A percentile compares a stretch with the other conserved stretches of the same genome.
Conservation (phyloP, 192 early-diverging fungal species). For the Backusella macrospora region DNA sequence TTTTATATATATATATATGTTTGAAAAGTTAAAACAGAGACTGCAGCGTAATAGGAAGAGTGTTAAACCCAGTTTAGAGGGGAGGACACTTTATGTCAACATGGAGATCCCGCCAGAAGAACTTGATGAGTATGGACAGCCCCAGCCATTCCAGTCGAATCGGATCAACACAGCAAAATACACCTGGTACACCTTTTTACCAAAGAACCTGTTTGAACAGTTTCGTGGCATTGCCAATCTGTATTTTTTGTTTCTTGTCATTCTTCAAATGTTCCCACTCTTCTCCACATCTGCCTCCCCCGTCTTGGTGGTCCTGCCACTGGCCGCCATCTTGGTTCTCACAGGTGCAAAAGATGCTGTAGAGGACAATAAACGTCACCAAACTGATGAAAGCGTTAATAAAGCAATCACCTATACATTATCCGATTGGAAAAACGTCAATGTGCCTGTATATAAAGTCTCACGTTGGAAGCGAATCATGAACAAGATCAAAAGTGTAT, state of each 20-base stretch:
- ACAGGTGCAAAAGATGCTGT: slow-evolving; percentile 88
- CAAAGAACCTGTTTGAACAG: slow-evolving; percentile 95
- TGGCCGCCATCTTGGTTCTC: slow-evolving; percentile 75
- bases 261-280: slow-evolving; percentile 72
- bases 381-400: slow-evolving; percentile 88
- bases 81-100: slow-evolving; percentile 46
- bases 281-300: slow-evolving; percentile 66
- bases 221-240: slow-evolving; percentile 94
- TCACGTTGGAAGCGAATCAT: slow-evolving; percentile 20
- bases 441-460: slow-evolving; percentile 44
- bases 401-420: slow-evolving; percentile 58
- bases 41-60: neutral
- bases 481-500: slow-evolving; percentile 6
- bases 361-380: slow-evolving; percentile 89
- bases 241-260: slow-evolving; percentile 90
- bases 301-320: slow-evolving; percentile 75
- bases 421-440: slow-evolving; percentile 65
- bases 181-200: slow-evolving; percentile 85
- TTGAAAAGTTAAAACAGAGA: neutral
- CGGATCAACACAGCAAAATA: slow-evolving; percentile 90
- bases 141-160: slow-evolving; percentile 53
- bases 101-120: slow-evolving; percentile 34
- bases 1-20: neutral
- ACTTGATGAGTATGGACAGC: slow-evolving; percentile 49
- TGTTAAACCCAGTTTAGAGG: slow-evolving; percentile 19